These are phyloP conservation scores for Trichoderma brevicompactum DNA, from an alignment of 2,329 filamentous ascomycete genomes.

Conservation along the genomic window DNA sequence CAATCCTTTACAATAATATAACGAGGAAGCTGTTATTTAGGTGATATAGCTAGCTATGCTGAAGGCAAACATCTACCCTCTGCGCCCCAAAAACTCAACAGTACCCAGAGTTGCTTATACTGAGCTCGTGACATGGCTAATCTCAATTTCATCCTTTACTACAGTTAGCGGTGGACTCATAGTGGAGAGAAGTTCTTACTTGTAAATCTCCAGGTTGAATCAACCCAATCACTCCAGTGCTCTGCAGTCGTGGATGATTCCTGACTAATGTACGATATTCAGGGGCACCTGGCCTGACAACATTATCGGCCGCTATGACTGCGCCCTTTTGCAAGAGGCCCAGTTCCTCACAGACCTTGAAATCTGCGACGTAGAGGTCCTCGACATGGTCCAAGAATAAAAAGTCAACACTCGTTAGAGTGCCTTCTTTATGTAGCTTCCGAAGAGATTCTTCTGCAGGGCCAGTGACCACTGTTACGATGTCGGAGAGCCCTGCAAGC, in stretches of 20 bases:
- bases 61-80: no score
- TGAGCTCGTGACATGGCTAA: not conserved
- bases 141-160: conserved; percentile 9
- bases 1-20: no score
- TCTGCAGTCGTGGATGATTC: not conserved
- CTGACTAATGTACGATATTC: conserved; percentile 21
- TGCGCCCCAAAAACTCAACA: no score
- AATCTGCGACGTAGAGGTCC: conserved; percentile 71
- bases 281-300: conserved; percentile 72
- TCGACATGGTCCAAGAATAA: conserved; percentile 85
- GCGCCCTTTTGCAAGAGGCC: conserved; percentile 65
- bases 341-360: conserved; percentile 77
- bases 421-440: conserved; percentile 58
- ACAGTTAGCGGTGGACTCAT: not conserved
- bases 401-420: conserved; percentile 66
- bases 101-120: not conserved
- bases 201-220: conserved; percentile 20
- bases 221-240: conserved; percentile 6
- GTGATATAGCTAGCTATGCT: no score
- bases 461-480: conserved; percentile 73
- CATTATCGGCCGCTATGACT: conserved; percentile 70
- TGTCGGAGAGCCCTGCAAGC: conserved; percentile 71
- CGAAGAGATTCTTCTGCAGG: conserved; percentile 68
- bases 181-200: not conserved
- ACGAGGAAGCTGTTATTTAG: no score